These are phyloP conservation scores for Pythium brassicae DNA, from an alignment of 352 stramenopile species.

Conservation along the genomic window DNA sequence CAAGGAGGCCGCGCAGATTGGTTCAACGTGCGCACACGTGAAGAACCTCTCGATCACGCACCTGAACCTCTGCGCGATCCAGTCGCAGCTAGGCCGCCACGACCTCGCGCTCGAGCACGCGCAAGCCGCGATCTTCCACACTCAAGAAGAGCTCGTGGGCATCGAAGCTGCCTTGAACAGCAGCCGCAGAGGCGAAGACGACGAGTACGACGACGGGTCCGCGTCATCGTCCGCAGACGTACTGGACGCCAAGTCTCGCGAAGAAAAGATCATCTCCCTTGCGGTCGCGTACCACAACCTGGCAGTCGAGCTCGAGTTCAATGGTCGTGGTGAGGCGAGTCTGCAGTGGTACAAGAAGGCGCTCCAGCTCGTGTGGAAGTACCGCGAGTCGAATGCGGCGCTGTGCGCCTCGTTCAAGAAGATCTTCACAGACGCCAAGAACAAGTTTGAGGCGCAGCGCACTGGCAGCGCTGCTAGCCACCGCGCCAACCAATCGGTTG, in stretches of 20 bases:
- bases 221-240: constrained; percentile 18
- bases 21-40: constrained; percentile 42
- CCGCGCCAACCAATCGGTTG: background rate
- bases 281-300: constrained; percentile 81
- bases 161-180: constrained; percentile 20
- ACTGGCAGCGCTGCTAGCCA: constrained; percentile 12
- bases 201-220: constrained; percentile 2
- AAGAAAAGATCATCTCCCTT: constrained; percentile 76
- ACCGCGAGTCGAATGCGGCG: constrained; percentile 51
- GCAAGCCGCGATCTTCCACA: constrained; percentile 77
- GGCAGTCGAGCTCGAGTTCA: constrained; percentile 77
- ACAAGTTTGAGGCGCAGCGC: constrained; percentile 34
- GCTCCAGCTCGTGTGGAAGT: constrained; percentile 60
- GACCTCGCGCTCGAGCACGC: constrained; percentile 69
- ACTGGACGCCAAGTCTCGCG: constrained; percentile 49
- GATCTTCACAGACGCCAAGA: constrained; percentile 68
- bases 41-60: constrained; percentile 81
- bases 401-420: constrained; percentile 69
- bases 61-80: constrained; percentile 76
- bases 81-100: constrained; percentile 68
- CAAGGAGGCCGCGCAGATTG: constrained; percentile 63
- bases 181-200: constrained; percentile 10
- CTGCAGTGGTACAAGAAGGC: constrained; percentile 86
- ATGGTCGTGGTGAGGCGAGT: constrained; percentile 56
- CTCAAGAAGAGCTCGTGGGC: constrained; percentile 71